Evolutionary conservation across 345 rosid species (phyloP), one percentile per base, ranked within the genome.

Genomic region (Populus ilicifolia): DNA sequence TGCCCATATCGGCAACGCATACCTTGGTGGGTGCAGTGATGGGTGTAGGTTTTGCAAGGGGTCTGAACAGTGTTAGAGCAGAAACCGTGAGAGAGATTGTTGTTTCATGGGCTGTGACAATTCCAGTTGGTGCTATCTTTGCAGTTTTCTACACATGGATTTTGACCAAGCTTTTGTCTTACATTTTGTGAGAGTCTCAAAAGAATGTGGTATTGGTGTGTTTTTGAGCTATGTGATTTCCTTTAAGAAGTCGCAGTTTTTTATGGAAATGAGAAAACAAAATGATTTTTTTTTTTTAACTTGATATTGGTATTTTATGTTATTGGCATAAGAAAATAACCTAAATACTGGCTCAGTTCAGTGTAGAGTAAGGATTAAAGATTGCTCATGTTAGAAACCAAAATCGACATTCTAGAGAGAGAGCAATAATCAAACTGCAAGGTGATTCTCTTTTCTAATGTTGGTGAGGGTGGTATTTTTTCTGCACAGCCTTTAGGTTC

Each of bases 21-120:
- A 96, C 99, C 5, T 81, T 93, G 52, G 98, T 96, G 21, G 98
- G 99, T 50, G 97, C 98, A 16, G 99, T 96, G 63, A 96, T 96
- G 99, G 99, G 99, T 23, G 99, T 96, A 8, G 99, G 99, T 4
- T 93, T 96, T 43, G 99, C 98, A 0, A 89, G 99, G 67, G 99
- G 99, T 25, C 90, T 93, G 61, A 96, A 93, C 71, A 89, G 87
- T 67, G 98, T 96, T 70, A 88, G 98, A 81, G 88, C 92, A 27
- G 99, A 93, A 87, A 92, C 94, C 5, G 97, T 96, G 72, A 85
- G 80, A 85, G 99, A 93, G 85, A 96, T 96, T 16, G 97, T 90
- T 78, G 84, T 87, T 73, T 96, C 99, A 25, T 93, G 99, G 98
- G 88, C 77, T 0, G 94, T 96, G 52, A 96, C 99, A 0, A 93